Evolutionary conservation across 2,329 filamentous ascomycete genomes (phyloP).

Genomic region (Raffaelea ambrosiae): DNA sequence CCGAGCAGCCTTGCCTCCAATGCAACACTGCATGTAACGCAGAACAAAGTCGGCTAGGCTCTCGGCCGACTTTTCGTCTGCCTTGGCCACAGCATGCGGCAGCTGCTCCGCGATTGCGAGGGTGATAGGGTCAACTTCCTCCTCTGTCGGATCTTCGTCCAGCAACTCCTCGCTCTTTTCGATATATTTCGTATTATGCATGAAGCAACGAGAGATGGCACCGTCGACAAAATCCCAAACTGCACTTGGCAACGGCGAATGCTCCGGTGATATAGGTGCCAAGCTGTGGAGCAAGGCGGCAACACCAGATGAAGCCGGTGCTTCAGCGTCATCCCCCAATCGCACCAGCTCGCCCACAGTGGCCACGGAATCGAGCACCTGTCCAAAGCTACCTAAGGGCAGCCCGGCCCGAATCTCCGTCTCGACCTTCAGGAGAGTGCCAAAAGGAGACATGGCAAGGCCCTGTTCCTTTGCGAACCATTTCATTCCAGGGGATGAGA

Average conservation of each 20-base stretch:
- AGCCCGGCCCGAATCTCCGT: slow-evolving; percentile 38
- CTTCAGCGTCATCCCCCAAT: neutral
- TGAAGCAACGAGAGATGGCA: slow-evolving; percentile 66
- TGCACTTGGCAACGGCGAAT: slow-evolving; percentile 23
- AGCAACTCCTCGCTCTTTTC: slow-evolving; percentile 53
- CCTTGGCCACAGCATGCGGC: slow-evolving; percentile 51
- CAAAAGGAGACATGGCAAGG: slow-evolving; percentile 59
- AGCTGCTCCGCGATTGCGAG: slow-evolving; percentile 71
- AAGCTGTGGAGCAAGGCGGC: slow-evolving; percentile 29
- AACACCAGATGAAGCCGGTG: neutral
- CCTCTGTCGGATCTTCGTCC: slow-evolving; percentile 20
- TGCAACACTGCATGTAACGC: slow-evolving; percentile 43
- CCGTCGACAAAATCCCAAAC: slow-evolving; percentile 74
- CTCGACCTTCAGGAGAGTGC: slow-evolving; percentile 56
- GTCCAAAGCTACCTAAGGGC: slow-evolving; percentile 41
- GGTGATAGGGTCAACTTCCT: slow-evolving; percentile 56
- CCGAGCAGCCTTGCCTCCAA: slow-evolving; percentile 30
- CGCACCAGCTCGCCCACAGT: slow-evolving; percentile 55
- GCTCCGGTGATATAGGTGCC: slow-evolving; percentile 14
- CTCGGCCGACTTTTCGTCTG: slow-evolving; percentile 29
- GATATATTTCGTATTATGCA: slow-evolving; percentile 74
- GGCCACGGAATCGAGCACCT: slow-evolving; percentile 53
- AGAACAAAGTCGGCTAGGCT: slow-evolving; percentile 51
- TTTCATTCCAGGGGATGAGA: slow-evolving; percentile 72
- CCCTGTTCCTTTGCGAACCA: slow-evolving; percentile 76